phyloP scores from a whole-genome alignment of 768 basidiomycete genomes.

The Amanita subjunquillea region DNA sequence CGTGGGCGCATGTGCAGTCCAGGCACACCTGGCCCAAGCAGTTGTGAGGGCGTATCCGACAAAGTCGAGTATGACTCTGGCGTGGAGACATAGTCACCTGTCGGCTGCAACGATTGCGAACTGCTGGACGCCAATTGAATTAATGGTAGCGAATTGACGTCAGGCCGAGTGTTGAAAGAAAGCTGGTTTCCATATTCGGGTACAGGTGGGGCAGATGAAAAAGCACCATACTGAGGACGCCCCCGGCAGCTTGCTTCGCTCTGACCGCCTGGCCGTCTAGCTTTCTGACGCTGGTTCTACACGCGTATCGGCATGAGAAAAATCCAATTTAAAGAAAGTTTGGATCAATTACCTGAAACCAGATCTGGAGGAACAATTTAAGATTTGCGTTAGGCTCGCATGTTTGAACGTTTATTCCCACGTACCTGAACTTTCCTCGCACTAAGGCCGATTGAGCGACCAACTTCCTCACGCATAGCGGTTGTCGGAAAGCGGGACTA shows the following conservation, averaged over 20 bases:
- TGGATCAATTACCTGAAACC: conserved; percentile 62
- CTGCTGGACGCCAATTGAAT: background rate
- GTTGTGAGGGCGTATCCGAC: conserved; percentile 24
- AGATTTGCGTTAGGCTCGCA: conserved; percentile 8
- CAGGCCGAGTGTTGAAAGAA: conserved; percentile 5
- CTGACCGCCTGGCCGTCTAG: conserved; percentile 62
- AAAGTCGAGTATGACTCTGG: conserved; percentile 19
- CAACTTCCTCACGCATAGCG: conserved; percentile 80
- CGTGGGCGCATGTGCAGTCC: conserved; percentile 20
- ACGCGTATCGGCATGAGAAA: conserved; percentile 10
- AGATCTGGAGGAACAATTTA: conserved; percentile 44
- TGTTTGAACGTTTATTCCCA: conserved; percentile 9
- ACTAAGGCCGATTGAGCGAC: conserved; percentile 78
- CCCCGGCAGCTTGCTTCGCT: conserved; percentile 33
- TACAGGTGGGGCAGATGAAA: conserved; percentile 23
- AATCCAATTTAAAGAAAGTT: conserved; percentile 13
- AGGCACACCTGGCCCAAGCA: conserved; percentile 50
- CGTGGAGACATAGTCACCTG: conserved; percentile 4
- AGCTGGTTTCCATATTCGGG: conserved; percentile 18
- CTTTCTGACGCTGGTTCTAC: conserved; percentile 85
- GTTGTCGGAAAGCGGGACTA: conserved; percentile 88
- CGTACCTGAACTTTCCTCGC: conserved; percentile 85
- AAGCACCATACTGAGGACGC: conserved; percentile 52
- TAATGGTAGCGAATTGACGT: background rate
- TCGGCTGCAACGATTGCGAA: background rate